Base-by-base conservation (phyloP, 192 early-diverging fungal species). In the Backusella tarrabulga region DNA sequence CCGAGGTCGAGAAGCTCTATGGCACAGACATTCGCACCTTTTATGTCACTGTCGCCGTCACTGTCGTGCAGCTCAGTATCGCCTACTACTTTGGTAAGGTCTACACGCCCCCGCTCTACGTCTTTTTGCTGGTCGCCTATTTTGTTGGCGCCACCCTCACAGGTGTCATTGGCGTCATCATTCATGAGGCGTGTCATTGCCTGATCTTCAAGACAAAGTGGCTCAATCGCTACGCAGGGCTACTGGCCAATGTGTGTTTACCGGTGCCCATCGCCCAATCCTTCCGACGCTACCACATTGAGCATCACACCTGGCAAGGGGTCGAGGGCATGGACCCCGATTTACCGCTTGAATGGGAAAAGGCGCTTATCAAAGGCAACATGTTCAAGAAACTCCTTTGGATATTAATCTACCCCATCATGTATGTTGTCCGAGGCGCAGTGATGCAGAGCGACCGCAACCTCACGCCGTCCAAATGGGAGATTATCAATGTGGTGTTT, bases 261-360 rank as follows among this genome's bases (percentile, higher is more conserved):
- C 91, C 91, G 1, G 90, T 93, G 8, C 93, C 93, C 6, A 88
- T 94, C 34, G 92, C 92, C 23, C 88, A 89, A 80, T 94, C 93
- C 23, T 94, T 94, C 86, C 91, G 93, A 68, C 87, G 93, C 5
- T 93, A 94, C 79, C 97, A 99, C 84, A 87, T 98, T 73, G 97
- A 97, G 83, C 97, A 99, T 83, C 97, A 99, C 86, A 93, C 94
- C n/a, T 97, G 91, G 85, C 96, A 97, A 85, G 97, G 97, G 19
- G 96, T 98, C 15, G 90, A 92, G 29, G 96, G 95, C 19, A 90
- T 93, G 79, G 97, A 99, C 79, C 94, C 96, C 67, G 97, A 99
- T 80, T 88, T 99, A 32, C 97, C 97, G 6, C 85, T 95, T 8
- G 91, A 94, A 67, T 91, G 93, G 88, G 96, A 99, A 83, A 91